Evolutionary conservation across 495 filamentous ascomycete species (phyloP), one percentile per base, ranked within the genome.

Genomic region (Annulohypoxylon moriforme): DNA sequence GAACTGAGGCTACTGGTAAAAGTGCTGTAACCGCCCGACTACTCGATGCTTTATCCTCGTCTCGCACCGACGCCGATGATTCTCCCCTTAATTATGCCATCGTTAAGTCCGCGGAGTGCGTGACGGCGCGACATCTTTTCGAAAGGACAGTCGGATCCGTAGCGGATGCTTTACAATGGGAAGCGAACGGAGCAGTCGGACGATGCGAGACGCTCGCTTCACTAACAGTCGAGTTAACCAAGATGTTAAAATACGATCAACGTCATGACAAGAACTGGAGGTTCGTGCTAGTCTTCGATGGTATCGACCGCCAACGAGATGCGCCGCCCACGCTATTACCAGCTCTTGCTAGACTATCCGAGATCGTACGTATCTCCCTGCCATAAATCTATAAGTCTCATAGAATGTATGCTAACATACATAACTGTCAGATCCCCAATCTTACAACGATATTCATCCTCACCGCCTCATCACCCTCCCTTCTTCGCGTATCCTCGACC

Each of bases 1-100:
- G 96, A 18, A 88, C 93, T n/a, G 89, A 93, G 68, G 90, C 94
- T n/a, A 98, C 95, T 0, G 96, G 96, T 68, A 98, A 98, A 81
- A 92, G 87, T 25, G 85, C 87, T 56, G 87, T 97, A 53, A 81
- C 92, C 22, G 81, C 83, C 44, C 82, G 85, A 8, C 82, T 96
- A 16, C 87, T 98, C 2, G 61, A 73, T 18, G 57, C 56, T 5
- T 60, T 62, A 13, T 52, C 60, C 4, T 52, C 70, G 0, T 49
- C 53, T 22, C 57, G 68, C 3, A 27, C 27, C 6, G 49, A 50
- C n/a, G 50, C 56, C 25, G 46, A 40, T 13, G n/a, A 16, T 3
- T 18, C 27, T 2, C 55, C 59, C 5, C 79, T 91, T 24, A 84
- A 83, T 40, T 89, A 92, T 74, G 90, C 92, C 33, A 87, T 97